Evolutionary conservation across 2,329 filamentous ascomycete species (phyloP).

Genomic region (Colletotrichum echinochloae): DNA sequence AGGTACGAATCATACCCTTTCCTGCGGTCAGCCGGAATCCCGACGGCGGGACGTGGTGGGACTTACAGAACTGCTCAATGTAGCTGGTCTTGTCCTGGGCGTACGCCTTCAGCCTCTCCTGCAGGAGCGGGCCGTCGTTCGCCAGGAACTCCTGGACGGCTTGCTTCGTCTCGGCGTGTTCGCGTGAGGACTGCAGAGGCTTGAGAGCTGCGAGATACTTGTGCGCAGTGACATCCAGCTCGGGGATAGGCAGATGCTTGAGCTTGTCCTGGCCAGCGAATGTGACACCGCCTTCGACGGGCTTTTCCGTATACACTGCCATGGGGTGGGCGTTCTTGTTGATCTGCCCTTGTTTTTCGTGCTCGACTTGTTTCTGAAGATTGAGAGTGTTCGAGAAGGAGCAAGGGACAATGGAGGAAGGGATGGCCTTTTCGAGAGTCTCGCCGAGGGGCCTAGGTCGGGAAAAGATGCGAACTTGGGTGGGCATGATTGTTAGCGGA

Average conservation of each 20-base stretch:
- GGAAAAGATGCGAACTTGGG: conserved; percentile 58
- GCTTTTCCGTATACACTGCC: conserved; percentile 63
- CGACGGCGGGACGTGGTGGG: neutral
- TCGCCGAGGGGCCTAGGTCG: conserved; percentile 79
- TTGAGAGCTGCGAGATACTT: conserved; percentile 84
- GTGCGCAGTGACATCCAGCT: conserved; percentile 80
- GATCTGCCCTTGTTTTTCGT: conserved; percentile 13
- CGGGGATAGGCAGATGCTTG: conserved; percentile 92
- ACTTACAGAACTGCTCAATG: conserved; percentile 95
- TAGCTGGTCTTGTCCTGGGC: conserved; percentile 93
- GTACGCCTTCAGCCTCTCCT: conserved; percentile 91
- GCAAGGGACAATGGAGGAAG: conserved; percentile 54
- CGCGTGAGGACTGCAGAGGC: conserved; percentile 83
- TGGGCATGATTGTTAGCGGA: conserved; percentile 49
- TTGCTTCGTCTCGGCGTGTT: conserved; percentile 84
- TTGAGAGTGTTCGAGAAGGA: conserved; percentile 53
- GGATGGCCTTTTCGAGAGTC: conserved; percentile 66
- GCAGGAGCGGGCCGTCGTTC: conserved; percentile 83
- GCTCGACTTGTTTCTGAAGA: conserved; percentile 26
- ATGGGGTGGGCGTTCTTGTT: conserved; percentile 55
- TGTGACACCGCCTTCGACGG: conserved; percentile 79
- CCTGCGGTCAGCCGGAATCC: neutral
- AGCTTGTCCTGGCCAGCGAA: conserved; percentile 90
- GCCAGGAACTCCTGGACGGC: conserved; percentile 87
- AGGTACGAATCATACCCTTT: conserved; percentile 98